Percentiles rank a stretch among this genome's conserved stretches.
These are phyloP conservation scores for Hirschfeldia incana DNA, from an alignment of 345 rosid genomes.

Conservation along the genomic window DNA sequence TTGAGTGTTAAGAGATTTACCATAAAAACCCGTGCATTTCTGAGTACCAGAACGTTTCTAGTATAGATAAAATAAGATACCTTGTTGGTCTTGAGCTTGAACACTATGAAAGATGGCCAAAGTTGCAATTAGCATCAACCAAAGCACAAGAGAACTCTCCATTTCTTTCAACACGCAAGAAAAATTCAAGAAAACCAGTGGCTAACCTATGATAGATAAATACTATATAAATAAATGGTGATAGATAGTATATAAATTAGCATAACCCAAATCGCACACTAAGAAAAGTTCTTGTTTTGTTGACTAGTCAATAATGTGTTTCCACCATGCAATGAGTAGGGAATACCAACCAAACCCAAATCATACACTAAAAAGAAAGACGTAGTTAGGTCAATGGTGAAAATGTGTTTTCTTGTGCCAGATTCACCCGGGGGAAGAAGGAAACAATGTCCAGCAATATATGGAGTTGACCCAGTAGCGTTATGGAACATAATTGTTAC, in stretches of 20 bases:
- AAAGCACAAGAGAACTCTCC: conserved; percentile 3
- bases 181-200: background rate
- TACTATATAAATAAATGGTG: too few species aligned
- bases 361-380: background rate
- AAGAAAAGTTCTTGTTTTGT: background rate
- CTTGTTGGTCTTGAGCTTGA: conserved; percentile 33
- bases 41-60: background rate
- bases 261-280: background rate
- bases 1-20: background rate
- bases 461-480: background rate
- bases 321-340: background rate
- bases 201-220: background rate
- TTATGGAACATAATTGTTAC: background rate
- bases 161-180: background rate
- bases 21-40: background rate
- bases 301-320: background rate
- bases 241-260: background rate
- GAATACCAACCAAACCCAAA: background rate
- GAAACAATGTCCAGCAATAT: background rate
- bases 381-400: background rate
- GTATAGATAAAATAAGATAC: background rate
- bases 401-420: background rate
- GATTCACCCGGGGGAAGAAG: background rate
- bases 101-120: conserved; percentile 12
- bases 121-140: background rate